A percentile compares a stretch with the other conserved stretches of the same genome.
phyloP scores from a whole-genome alignment of 441 rosid genomes.

The Flueggea neowawraea region DNA sequence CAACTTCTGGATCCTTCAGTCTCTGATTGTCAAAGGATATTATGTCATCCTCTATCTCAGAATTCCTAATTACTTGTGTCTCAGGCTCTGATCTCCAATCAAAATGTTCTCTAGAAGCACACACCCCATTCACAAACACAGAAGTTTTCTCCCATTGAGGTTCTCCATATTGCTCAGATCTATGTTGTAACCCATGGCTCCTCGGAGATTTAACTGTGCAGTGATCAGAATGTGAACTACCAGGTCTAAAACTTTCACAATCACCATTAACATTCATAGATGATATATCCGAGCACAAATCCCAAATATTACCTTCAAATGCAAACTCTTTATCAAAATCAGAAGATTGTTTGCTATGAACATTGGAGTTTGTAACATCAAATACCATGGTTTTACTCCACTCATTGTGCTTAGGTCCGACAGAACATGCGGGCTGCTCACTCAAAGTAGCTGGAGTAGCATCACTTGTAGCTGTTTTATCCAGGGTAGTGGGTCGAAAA shows the following conservation, averaged over 20 bases:
- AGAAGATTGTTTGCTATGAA: slow-evolving; percentile 17
- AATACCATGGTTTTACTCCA: slow-evolving; percentile 23
- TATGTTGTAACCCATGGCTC: slow-evolving; percentile 32
- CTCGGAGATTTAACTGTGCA: slow-evolving; percentile 32
- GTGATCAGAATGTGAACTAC: slow-evolving; percentile 33
- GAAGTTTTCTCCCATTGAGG: slow-evolving; percentile 16
- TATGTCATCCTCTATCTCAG: slow-evolving; percentile 59
- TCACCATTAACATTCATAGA: slow-evolving; percentile 32
- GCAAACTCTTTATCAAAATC: slow-evolving; percentile 26
- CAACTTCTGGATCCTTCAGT: slow-evolving; percentile 60
- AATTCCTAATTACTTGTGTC: slow-evolving; percentile 21
- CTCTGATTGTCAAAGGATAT: slow-evolving; percentile 67
- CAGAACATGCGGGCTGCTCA: slow-evolving; percentile 29
- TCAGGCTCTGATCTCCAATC: slow-evolving; percentile 44
- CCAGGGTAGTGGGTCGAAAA: slow-evolving; percentile 19
- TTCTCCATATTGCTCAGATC: slow-evolving; percentile 40
- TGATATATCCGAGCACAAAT: slow-evolving; percentile 32
- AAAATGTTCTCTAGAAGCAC: slow-evolving; percentile 25
- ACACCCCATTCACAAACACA: slow-evolving; percentile 14
- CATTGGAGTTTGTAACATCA: slow-evolving; percentile 25
- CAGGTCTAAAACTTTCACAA: slow-evolving; percentile 21
- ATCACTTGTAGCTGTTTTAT: slow-evolving; percentile 33
- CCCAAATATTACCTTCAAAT: slow-evolving; percentile 25
- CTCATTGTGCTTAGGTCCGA: slow-evolving; percentile 30
- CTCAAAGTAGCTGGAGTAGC: slow-evolving; percentile 18